These are phyloP conservation scores for Tuctoria greenei DNA, from an alignment of 176 grass and related monocot genomes.

Conservation along the genomic window DNA sequence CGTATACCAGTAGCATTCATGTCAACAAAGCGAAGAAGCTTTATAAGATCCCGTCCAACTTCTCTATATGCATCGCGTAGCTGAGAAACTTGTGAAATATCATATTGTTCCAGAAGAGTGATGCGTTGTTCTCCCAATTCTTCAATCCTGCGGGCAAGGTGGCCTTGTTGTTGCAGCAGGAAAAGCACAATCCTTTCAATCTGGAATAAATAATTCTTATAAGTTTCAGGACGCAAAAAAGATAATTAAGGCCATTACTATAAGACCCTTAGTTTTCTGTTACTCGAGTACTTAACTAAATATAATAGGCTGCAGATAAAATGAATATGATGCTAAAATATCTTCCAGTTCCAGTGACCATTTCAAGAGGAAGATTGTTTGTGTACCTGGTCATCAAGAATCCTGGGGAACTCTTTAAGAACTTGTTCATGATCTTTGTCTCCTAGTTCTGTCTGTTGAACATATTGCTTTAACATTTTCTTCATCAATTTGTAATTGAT, in stretches of 20 bases:
- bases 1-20: constrained; percentile 86
- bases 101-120: constrained; percentile 56
- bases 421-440: constrained; percentile 67
- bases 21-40: constrained; percentile 86
- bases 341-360: background rate
- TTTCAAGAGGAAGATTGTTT: constrained; percentile 27
- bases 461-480: constrained; percentile 86
- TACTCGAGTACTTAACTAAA: background rate
- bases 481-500: constrained; percentile 98
- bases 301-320: background rate
- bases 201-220: constrained; percentile 39
- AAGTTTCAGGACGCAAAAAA: constrained; percentile 21
- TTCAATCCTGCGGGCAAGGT: constrained; percentile 73
- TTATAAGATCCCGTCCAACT: constrained; percentile 81
- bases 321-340: background rate
- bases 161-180: constrained; percentile 87
- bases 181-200: constrained; percentile 97
- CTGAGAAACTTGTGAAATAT: constrained; percentile 57
- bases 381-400: constrained; percentile 92
- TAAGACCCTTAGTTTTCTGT: background rate
- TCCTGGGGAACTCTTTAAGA: constrained; percentile 90
- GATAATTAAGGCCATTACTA: background rate
- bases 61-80: constrained; percentile 62
- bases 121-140: constrained; percentile 57
- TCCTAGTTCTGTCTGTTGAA: constrained; percentile 64